Base-by-base conservation (phyloP, 2,329 filamentous ascomycete genomes). In the Nemania abortiva region DNA sequence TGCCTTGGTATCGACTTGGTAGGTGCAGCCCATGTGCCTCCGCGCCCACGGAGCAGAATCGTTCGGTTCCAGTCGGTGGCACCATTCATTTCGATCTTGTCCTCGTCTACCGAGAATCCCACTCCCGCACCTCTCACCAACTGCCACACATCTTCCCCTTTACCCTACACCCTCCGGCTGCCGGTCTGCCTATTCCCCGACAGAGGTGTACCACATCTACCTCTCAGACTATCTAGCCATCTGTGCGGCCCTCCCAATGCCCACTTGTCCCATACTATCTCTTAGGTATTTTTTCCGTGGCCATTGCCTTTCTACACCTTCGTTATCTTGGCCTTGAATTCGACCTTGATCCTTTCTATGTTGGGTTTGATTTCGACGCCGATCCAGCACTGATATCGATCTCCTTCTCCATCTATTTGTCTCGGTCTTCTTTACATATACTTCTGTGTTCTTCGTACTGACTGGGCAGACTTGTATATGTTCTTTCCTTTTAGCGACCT, bases 51-150 rank as follows among this genome's bases (percentile, higher is more conserved):
- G 59, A 29, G 42, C 49, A 52, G 42, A 54, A 45, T 60, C 37
- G 24, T 58, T 56, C 63, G 47, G 47, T 50, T 7, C 49, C 63
- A 52, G 61, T 57, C 10, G 18, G 66, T 68, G 52, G 9, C 18
- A 66, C 62, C 20, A n/a, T 61, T 58, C 52, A 58, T 62, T 58
- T 62, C 57, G 52, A 69, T 69, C 65, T 63, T 66, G 65, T 72
- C 62, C 69, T 65, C 56, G 22, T 39, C 56, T 29, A 27, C 24
- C 24, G 2, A 49, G 39, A 29, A 53, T 42, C 34, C 59, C 55
- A 22, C 56, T 53, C 39, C 55, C 42, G 20, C 55, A 34, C 49
- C 55, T 18, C 50, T 31, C 63, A 54, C 60, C 39, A 31, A 56
- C 39, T 50, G 22, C 18, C 37, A 34, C 55, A 50, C 29, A n/a